These are phyloP conservation scores for Glomus cerebriforme DNA, from an alignment of 192 early-diverging fungal genomes.

Conservation along the genomic window DNA sequence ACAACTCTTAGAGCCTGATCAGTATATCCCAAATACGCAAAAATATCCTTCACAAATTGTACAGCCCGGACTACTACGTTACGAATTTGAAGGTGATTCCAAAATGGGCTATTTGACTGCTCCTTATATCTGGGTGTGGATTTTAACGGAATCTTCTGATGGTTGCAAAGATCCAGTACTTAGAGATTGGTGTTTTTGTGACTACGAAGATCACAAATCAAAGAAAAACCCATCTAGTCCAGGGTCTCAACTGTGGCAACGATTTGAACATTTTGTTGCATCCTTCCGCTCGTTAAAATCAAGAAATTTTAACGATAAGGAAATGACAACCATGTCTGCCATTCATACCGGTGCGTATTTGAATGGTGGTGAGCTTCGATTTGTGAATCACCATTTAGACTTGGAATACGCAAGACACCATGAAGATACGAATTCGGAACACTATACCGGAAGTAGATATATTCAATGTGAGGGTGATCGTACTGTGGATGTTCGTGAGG, in stretches of 20 bases:
- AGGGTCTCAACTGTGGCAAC: conserved; percentile 1
- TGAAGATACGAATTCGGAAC: not conserved
- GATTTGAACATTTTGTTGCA: conserved; percentile 16
- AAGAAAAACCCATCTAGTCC: not conserved
- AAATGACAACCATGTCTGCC: conserved; percentile 19
- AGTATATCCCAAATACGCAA: not conserved
- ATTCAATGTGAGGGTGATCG: too few species aligned
- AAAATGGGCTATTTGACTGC: conserved; percentile 26
- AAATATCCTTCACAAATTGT: not conserved
- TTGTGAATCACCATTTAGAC: too few species aligned
- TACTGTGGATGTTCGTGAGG: too few species aligned
- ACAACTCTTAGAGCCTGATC: not conserved
- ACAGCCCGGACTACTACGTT: not conserved
- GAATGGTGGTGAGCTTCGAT: not conserved
- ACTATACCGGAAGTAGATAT: too few species aligned
- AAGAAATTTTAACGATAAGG: not conserved
- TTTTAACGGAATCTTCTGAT: conserved; percentile 27
- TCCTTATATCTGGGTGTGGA: conserved; percentile 43
- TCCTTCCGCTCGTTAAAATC: conserved; percentile 12
- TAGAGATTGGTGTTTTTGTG: conserved; percentile 6
- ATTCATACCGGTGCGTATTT: conserved; percentile 22
- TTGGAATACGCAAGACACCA: too few species aligned
- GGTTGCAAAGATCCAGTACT: not conserved
- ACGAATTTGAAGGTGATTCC: not conserved
- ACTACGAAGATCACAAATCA: conserved; percentile 22